Evolutionary conservation across 176 grass and related monocot genomes (phyloP).

Genomic region (Hordeum marinum): DNA sequence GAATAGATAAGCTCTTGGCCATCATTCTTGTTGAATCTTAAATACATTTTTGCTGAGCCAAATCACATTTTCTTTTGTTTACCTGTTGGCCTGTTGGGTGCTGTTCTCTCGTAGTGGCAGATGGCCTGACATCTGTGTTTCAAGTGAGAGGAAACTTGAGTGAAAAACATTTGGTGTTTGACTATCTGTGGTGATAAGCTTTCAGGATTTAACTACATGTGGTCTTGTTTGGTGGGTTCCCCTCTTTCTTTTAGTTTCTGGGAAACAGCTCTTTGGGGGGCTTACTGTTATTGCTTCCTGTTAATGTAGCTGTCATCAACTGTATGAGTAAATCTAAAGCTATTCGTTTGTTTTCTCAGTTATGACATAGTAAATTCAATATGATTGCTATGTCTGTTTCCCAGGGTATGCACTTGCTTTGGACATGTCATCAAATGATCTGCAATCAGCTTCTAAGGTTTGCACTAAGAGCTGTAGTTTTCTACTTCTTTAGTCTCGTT

Average conservation of each 20-base stretch:
- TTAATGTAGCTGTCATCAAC: neutral
- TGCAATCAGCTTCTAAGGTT: constrained; percentile 76
- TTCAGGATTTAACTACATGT: neutral
- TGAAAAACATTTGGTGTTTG: neutral
- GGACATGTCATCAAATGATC: constrained; percentile 94
- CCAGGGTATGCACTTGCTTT: constrained; percentile 90
- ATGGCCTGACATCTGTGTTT: neutral
- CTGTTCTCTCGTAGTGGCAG: neutral
- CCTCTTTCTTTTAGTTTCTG: neutral
- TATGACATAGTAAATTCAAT: neutral
- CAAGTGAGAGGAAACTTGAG: neutral
- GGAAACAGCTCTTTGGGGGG: neutral
- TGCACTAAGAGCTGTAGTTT: neutral
- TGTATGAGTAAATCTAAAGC: neutral
- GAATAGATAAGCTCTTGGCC: neutral
- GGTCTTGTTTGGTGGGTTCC: neutral
- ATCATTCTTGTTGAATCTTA: neutral
- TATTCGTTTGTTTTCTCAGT: neutral
- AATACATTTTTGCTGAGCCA: neutral
- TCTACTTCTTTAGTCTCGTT: constrained; percentile 2
- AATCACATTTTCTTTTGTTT: neutral
- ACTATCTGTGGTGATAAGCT: neutral
- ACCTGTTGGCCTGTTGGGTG: neutral
- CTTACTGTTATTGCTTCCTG: neutral
- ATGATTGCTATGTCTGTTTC: constrained; percentile 14